Evolutionary conservation across 202 grass and related monocot species (phyloP), one percentile per base, ranked within the genome.

Genomic region (Carex arenaria): DNA sequence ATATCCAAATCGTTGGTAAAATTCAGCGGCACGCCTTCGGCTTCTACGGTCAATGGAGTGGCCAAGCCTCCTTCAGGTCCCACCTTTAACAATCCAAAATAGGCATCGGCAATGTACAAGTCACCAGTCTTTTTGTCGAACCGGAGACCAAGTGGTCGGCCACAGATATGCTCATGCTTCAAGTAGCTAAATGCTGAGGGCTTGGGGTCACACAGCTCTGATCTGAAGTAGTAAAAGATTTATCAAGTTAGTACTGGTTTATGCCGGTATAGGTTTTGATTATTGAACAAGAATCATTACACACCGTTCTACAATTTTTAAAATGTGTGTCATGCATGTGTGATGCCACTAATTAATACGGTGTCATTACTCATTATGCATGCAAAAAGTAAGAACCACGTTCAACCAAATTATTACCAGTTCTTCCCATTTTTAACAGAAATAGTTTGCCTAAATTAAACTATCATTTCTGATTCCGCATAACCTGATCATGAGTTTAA

Each of bases 1-100:
- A 98, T 62, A 72, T 95, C 95, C 69, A 98, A 87, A 82, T 98
- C 95, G 42, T 98, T 95, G 34, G 95, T 98, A 89, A 98, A 98
- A 28, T 95, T 98, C 17, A 98, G 70, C 2, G 86, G 90, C 42
- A 91, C 85, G 20, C 95, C 92, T 87, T 98, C 95, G 3, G 95
- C 95, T 85, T 98, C 89, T 12, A 85, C 89, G 10, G 89, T 93
- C 65, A 98, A 64, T 26, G 87, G 87, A 49, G 86, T 93, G 51
- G 95, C 92, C 15, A 93, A 68, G 0, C 95, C 95, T 76, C 95
- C 95, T 59, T 98, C 83, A 22, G 90, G 95, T 13, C 95, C 95
- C 34, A 98, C 95, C 90, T 90, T 93, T 59, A 87, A 78, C 67
- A 98, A 40, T 3, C 92, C 95, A 67, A 89, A 95, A 88, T 95